These are phyloP conservation scores for Kodamaea anthophila DNA, from an alignment of 1,139 yeast genomes.

Conservation along the genomic window DNA sequence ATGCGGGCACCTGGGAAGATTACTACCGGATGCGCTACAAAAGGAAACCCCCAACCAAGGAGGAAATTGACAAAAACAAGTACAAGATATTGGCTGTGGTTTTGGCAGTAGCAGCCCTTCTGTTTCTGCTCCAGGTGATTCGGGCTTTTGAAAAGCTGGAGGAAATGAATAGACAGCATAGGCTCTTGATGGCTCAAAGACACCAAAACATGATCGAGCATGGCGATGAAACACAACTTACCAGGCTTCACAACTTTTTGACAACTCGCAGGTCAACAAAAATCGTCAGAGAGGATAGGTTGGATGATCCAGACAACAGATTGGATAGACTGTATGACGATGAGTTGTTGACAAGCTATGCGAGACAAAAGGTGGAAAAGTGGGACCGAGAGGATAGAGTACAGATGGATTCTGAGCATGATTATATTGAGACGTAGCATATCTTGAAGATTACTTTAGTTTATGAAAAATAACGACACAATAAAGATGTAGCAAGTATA, in stretches of 20 bases:
- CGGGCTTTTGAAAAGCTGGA: constrained; percentile 34
- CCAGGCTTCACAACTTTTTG: constrained; percentile 52
- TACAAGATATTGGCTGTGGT: constrained; percentile 40
- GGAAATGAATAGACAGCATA: constrained; percentile 43
- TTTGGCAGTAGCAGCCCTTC: constrained; percentile 33
- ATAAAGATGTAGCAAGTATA: no score
- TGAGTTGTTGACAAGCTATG: constrained; percentile 28
- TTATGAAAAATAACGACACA: no score
- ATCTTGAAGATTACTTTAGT: no score
- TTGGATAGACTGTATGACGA: constrained; percentile 19
- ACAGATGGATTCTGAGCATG: no score
- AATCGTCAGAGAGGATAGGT: constrained; percentile 17
- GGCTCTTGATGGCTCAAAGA: constrained; percentile 22
- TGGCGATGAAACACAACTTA: constrained; percentile 39
- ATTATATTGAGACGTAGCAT: no score
- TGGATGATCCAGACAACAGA: constrained; percentile 10
- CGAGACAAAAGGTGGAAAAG: constrained; percentile 21
- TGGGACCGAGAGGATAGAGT: constrained; percentile 10
- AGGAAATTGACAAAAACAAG: constrained; percentile 41
- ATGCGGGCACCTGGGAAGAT: constrained; percentile 73
- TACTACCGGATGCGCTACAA: constrained; percentile 39
- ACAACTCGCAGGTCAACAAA: constrained; percentile 47
- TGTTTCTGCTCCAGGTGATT: constrained; percentile 40
- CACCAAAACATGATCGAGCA: constrained; percentile 1
- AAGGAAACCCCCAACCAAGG: constrained; percentile 34